These are phyloP conservation scores for Spathaspora hagerdaliae DNA, from an alignment of 805 yeast genomes.

Conservation along the genomic window DNA sequence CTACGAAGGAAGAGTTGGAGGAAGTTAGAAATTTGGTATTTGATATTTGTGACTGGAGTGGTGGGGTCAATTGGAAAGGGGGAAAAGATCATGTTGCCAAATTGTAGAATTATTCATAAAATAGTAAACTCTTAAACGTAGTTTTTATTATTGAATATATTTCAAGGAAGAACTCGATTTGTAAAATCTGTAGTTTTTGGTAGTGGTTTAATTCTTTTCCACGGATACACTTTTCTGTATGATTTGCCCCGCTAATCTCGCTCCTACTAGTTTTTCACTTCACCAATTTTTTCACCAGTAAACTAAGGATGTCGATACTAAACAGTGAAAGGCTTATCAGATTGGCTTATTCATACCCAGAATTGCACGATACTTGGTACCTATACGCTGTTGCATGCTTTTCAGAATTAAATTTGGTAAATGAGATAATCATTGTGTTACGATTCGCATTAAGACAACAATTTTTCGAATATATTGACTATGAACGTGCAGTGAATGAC, in stretches of 20 bases:
- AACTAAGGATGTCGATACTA: conserved; percentile 15
- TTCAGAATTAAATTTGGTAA: conserved; percentile 72
- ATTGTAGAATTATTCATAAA: conserved; percentile 18
- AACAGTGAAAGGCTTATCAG: conserved; percentile 47
- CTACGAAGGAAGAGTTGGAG: conserved; percentile 56
- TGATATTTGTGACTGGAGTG: conserved; percentile 70
- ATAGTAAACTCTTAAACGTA: no score
- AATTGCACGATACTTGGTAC: conserved; percentile 59
- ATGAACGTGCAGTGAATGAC: conserved; percentile 23
- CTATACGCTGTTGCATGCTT: conserved; percentile 71
- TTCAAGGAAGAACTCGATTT: no score
- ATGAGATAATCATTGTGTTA: conserved; percentile 66
- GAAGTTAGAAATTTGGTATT: conserved; percentile 61
- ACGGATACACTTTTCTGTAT: no score
- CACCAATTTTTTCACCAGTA: neutral
- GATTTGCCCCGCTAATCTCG: no score
- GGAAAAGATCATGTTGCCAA: conserved; percentile 59
- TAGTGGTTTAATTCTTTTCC: no score
- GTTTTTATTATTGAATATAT: no score
- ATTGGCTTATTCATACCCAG: conserved; percentile 47
- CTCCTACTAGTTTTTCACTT: neutral
- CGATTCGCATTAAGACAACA: conserved; percentile 53
- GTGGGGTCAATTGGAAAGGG: conserved; percentile 40
- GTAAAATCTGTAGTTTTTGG: no score
- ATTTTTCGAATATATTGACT: conserved; percentile 20